A percentile compares a stretch with the other conserved stretches of the same genome.
Evolutionary conservation across 805 yeast genomes (phyloP).

Genomic region (Metschnikowia dekortorum): DNA sequence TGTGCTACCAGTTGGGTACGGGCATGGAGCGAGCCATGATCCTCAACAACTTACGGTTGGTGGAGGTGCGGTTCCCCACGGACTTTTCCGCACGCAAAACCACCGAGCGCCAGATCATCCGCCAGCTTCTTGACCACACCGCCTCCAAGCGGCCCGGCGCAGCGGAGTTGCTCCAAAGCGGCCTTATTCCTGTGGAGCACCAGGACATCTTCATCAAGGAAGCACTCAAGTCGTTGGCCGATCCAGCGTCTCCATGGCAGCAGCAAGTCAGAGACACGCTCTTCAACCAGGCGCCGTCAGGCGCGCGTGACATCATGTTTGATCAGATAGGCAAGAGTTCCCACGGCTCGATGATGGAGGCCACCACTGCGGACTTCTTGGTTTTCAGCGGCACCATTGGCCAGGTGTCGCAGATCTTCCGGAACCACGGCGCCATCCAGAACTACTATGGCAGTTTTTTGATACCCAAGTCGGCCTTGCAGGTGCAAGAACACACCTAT

Average conservation of each 20-base stretch:
- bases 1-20: slow-evolving; percentile 81
- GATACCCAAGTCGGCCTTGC: slow-evolving; percentile 78
- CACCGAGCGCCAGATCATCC: slow-evolving; percentile 65
- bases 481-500: slow-evolving; percentile 59
- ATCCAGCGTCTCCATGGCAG: slow-evolving; percentile 92
- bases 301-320: slow-evolving; percentile 80
- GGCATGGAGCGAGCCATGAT: slow-evolving; percentile 89
- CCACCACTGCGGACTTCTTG: slow-evolving; percentile 42
- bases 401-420: slow-evolving; percentile 59
- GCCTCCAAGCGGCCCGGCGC: slow-evolving; percentile 82
- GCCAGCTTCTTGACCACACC: slow-evolving; percentile 67
- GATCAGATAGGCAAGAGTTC: slow-evolving; percentile 44
- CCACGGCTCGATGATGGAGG: slow-evolving; percentile 23
- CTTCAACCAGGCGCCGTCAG: slow-evolving; percentile 78
- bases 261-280: slow-evolving; percentile 84
- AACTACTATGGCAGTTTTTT: slow-evolving; percentile 58
- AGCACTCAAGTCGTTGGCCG: slow-evolving; percentile 78
- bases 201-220: slow-evolving; percentile 88
- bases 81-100: slow-evolving; percentile 54
- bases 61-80: slow-evolving; percentile 62
- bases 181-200: slow-evolving; percentile 80
- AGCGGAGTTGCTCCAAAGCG: slow-evolving; percentile 65
- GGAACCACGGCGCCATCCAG: slow-evolving; percentile 83
- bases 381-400: slow-evolving; percentile 57
- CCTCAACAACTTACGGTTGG: slow-evolving; percentile 57